phyloP scores from a whole-genome alignment of 228 moss, liverwort and hornwort species.

The Sphagnum magellanicum region DNA sequence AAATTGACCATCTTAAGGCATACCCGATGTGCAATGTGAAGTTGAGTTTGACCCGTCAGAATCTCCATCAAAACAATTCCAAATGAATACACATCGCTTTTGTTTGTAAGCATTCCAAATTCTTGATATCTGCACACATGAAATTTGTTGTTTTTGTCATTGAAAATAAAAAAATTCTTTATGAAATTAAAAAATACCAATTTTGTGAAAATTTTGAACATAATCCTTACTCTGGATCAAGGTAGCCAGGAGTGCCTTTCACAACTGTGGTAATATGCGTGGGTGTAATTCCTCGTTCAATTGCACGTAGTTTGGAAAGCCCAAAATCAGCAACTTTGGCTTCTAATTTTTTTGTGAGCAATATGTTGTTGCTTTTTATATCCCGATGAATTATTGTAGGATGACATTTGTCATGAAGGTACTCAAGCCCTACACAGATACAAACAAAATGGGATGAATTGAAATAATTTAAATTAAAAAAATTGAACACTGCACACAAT shows the following conservation, averaged over 20 bases:
- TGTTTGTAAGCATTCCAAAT: conserved; percentile 37
- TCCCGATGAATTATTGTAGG: conserved; percentile 55
- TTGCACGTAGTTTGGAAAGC: conserved; percentile 49
- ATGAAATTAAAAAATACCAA: neutral
- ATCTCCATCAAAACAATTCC: conserved; percentile 54
- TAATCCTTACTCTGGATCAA: conserved; percentile 54
- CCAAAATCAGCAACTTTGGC: conserved; percentile 71
- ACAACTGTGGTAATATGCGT: conserved; percentile 69
- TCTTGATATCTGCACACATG: conserved; percentile 26
- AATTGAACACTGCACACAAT: neutral
- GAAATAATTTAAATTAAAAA: no score
- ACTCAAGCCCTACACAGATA: conserved; percentile 46
- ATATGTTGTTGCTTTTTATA: conserved; percentile 61
- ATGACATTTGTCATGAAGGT: conserved; percentile 53
- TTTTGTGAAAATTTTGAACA: no score
- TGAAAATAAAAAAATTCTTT: no score
- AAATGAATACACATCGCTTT: conserved; percentile 58
- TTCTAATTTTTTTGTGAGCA: conserved; percentile 33
- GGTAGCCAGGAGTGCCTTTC: conserved; percentile 72
- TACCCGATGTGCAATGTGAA: conserved; percentile 7
- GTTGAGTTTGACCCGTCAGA: conserved; percentile 31
- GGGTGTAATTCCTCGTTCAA: conserved; percentile 18
- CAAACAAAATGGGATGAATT: neutral
- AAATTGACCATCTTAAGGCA: neutral
- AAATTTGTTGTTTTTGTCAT: neutral